A percentile compares a stretch with the other conserved stretches of the same genome.
phyloP scores from a whole-genome alignment of 345 rosid genomes.

The Salix viminalis region DNA sequence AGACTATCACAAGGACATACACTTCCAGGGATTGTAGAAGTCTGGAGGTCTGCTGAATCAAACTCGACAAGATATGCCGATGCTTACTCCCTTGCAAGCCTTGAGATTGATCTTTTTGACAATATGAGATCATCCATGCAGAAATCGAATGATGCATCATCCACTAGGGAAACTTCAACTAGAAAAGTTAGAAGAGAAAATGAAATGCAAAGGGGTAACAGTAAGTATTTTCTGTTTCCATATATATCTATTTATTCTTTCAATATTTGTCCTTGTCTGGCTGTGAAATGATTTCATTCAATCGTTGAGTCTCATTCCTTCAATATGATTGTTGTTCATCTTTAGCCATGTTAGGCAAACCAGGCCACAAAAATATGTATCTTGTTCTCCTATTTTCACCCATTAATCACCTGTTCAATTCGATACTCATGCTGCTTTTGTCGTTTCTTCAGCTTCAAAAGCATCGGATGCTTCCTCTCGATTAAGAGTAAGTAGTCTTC shows the following conservation, averaged over 20 bases:
- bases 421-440: background rate
- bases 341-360: background rate
- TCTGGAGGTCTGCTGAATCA: slow-evolving; percentile 27
- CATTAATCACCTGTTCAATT: background rate
- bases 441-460: slow-evolving; percentile 24
- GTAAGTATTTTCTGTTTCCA: slow-evolving; percentile 22
- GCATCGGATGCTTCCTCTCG: slow-evolving; percentile 10
- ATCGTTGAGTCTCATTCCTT: background rate
- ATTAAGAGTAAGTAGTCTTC: slow-evolving; percentile 19
- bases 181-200: slow-evolving; percentile 15
- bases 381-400: background rate
- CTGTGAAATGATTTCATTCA: background rate
- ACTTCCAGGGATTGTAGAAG: slow-evolving; percentile 23
- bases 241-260: background rate
- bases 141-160: slow-evolving; percentile 7
- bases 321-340: background rate
- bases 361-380: background rate
- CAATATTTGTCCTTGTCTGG: background rate
- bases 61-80: slow-evolving; percentile 13
- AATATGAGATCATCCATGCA: slow-evolving; percentile 27
- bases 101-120: slow-evolving; percentile 44
- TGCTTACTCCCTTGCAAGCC: slow-evolving; percentile 33
- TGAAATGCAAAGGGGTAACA: slow-evolving; percentile 8
- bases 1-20: slow-evolving; percentile 17
- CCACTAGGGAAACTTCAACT: slow-evolving; percentile 6